phyloP scores from a whole-genome alignment of 768 basidiomycete species.

The Roridomyces roridus region DNA sequence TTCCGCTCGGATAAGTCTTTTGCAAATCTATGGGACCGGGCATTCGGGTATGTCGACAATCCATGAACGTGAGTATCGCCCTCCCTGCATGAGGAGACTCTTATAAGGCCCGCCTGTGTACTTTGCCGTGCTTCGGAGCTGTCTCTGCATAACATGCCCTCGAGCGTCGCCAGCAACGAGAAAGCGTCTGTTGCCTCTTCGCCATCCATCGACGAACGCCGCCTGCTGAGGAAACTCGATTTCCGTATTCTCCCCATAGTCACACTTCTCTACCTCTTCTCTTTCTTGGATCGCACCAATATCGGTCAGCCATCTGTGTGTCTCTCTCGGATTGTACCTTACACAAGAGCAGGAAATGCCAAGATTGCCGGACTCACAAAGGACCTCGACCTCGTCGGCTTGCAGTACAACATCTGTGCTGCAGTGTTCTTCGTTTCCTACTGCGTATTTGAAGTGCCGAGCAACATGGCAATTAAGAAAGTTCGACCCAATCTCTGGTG shows the following conservation, averaged over 20 bases:
- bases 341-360: slow-evolving; percentile 33
- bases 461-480: slow-evolving; percentile 13
- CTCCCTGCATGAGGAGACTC: no score
- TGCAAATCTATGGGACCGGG: no score
- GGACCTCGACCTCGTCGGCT: slow-evolving; percentile 35
- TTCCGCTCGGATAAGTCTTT: no score
- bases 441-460: slow-evolving; percentile 10
- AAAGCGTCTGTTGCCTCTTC: no score
- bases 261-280: slow-evolving; percentile 50
- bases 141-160: no score
- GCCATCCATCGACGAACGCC: background rate
- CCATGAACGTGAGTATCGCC: no score
- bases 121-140: no score
- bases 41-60: no score
- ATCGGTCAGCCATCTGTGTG: slow-evolving; percentile 36
- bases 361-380: slow-evolving; percentile 40
- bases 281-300: slow-evolving; percentile 50
- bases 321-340: background rate
- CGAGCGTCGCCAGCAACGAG: background rate
- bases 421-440: slow-evolving; percentile 16
- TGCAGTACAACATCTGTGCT: slow-evolving; percentile 39
- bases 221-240: slow-evolving; percentile 42
- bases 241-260: slow-evolving; percentile 50
- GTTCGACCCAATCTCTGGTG: slow-evolving; percentile 13
- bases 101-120: no score